Conservation (phyloP, 345 rosid species). For the Excoecaria cochinchinensis region DNA sequence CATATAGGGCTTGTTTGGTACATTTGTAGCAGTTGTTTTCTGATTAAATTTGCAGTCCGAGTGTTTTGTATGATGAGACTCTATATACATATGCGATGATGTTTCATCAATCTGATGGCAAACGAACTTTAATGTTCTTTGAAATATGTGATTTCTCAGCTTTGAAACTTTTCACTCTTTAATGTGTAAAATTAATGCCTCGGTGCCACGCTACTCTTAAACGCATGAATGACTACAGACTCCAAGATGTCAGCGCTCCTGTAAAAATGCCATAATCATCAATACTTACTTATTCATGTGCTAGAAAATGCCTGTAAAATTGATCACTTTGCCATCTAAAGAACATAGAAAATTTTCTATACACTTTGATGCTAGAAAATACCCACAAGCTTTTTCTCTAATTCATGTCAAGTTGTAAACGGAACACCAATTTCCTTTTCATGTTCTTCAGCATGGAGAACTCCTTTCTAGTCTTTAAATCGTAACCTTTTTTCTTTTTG, state of each 20-base stretch:
- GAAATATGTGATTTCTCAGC: background rate
- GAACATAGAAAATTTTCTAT: background rate
- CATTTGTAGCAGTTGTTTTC: background rate
- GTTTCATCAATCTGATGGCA: no score
- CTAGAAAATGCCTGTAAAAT: no score
- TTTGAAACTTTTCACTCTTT: background rate
- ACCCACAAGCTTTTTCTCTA: background rate
- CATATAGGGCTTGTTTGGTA: no score
- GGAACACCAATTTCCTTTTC: background rate
- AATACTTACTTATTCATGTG: background rate
- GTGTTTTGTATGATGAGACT: no score
- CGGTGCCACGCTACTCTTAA: background rate
- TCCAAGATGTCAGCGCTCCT: background rate
- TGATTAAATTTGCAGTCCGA: background rate
- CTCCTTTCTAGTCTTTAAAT: background rate
- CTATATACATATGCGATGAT: no score
- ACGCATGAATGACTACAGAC: background rate
- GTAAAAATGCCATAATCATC: background rate
- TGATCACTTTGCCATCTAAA: background rate
- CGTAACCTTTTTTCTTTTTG: background rate
- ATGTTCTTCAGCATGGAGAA: background rate
- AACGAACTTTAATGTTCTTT: background rate
- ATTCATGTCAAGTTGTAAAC: background rate
- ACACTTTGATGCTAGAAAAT: background rate
- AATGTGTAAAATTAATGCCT: background rate